Percentiles rank a stretch among this genome's conserved stretches.
These are phyloP conservation scores for Flammula alnicola DNA, from an alignment of 1,284 basidiomycete species.

Conservation along the genomic window DNA sequence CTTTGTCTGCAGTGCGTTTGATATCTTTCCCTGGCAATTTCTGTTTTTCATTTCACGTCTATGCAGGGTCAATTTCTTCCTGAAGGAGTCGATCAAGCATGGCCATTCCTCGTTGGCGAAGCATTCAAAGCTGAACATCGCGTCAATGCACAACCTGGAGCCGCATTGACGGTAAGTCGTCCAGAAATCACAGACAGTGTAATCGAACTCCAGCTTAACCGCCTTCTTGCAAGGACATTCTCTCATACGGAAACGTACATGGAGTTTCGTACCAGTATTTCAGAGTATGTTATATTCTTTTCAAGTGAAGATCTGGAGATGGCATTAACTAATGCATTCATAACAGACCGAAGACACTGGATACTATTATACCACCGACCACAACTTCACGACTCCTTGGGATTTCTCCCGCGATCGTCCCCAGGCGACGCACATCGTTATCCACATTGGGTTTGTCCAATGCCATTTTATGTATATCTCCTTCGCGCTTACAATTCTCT, in stretches of 20 bases:
- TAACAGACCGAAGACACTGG: conserved; percentile 58
- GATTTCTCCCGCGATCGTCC: conserved; percentile 52
- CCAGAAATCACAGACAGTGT: background rate
- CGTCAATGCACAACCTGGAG: conserved; percentile 57
- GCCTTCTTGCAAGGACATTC: conserved; percentile 47
- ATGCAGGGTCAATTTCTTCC: conserved; percentile 57
- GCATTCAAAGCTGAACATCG: conserved; percentile 55
- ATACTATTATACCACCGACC: conserved; percentile 54
- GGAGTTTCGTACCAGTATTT: conserved; percentile 61
- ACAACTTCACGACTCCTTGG: conserved; percentile 66
- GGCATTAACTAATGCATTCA: background rate
- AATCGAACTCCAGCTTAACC: background rate
- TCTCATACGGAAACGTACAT: conserved; percentile 59
- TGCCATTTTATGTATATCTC: background rate
- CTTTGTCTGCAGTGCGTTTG: conserved; percentile 52
- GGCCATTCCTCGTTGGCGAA: conserved; percentile 58
- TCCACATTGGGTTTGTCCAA: conserved; percentile 53
- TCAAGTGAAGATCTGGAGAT: background rate
- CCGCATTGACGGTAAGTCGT: conserved; percentile 47
- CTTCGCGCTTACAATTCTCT: background rate
- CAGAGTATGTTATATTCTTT: conserved; percentile 28
- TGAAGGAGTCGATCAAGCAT: conserved; percentile 58
- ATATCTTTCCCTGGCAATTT: background rate
- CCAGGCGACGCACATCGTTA: conserved; percentile 52
- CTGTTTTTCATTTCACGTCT: conserved; percentile 9